These are phyloP conservation scores for Chlorociboria aeruginascens DNA, from an alignment of 495 filamentous ascomycete genomes.

Conservation along the genomic window DNA sequence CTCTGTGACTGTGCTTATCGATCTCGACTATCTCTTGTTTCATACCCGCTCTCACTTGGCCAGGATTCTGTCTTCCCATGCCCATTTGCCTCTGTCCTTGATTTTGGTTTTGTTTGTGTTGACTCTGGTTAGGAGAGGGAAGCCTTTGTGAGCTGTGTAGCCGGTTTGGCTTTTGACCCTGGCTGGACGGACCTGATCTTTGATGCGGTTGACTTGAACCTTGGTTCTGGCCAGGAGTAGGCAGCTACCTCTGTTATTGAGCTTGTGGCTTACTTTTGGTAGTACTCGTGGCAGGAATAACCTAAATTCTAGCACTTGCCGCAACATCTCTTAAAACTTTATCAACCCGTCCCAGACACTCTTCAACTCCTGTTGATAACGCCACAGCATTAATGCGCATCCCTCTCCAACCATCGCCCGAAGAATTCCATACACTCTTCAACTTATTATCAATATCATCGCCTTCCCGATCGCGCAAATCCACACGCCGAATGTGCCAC, in stretches of 20 bases:
- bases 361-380: slow-evolving; percentile 5
- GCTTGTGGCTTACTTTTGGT: background rate
- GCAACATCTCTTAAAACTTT: slow-evolving; percentile 12
- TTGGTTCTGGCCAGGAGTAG: background rate
- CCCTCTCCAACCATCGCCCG: slow-evolving; percentile 10
- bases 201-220: slow-evolving; percentile 1
- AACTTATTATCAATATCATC: slow-evolving; percentile 14
- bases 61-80: background rate
- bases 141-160: background rate
- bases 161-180: background rate
- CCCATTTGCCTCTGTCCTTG: slow-evolving; percentile 2
- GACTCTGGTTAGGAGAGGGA: slow-evolving; percentile 1
- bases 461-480: background rate
- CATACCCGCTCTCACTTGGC: background rate
- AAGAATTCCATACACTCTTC: slow-evolving; percentile 13
- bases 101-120: slow-evolving; percentile 11
- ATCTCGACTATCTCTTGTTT: slow-evolving; percentile 16
- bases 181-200: slow-evolving; percentile 5
- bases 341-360: slow-evolving; percentile 12
- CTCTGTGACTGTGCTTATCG: slow-evolving; percentile 5
- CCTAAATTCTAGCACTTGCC: background rate
- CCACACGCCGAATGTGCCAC: slow-evolving; percentile 25
- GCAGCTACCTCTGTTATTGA: background rate
- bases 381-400: slow-evolving; percentile 17
- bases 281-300: background rate